phyloP scores from a whole-genome alignment of 2,329 filamentous ascomycete species.

The Pestalotiopsis sp. region DNA sequence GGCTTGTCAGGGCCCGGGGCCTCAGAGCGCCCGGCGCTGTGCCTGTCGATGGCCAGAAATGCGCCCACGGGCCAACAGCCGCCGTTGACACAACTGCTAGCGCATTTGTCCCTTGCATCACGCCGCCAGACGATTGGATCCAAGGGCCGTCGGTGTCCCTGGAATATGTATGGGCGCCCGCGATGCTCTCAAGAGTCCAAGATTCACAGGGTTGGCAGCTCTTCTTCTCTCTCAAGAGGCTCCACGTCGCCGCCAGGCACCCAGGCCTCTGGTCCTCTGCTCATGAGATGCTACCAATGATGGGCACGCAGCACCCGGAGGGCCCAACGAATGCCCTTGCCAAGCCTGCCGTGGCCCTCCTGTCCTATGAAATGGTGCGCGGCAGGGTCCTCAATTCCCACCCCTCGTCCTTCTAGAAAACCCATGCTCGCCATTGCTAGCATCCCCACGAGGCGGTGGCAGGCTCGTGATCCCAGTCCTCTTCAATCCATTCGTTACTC shows the following conservation, averaged over 20 bases:
- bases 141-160: not conserved
- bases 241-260: not conserved
- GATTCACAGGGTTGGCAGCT: not conserved
- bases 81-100: constrained; percentile 4
- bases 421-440: not conserved
- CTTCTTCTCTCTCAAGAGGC: not conserved
- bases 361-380: not conserved
- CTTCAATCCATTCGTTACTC: not conserved
- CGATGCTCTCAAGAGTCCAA: not conserved
- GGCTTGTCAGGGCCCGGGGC: not conserved
- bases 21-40: not conserved
- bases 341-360: not conserved
- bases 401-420: not conserved
- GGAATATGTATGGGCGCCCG: not conserved
- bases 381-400: not conserved
- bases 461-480: not conserved
- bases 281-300: not conserved
- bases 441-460: not conserved
- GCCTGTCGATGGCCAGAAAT: not conserved
- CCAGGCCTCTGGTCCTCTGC: not conserved
- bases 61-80: not conserved
- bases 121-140: not conserved
- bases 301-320: not conserved
- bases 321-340: not conserved
- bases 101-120: not conserved